Percentiles rank a stretch among this genome's conserved stretches.
These are phyloP conservation scores for Colletotrichum acutatum DNA, from an alignment of 2,329 filamentous ascomycete species.

Conservation along the genomic window DNA sequence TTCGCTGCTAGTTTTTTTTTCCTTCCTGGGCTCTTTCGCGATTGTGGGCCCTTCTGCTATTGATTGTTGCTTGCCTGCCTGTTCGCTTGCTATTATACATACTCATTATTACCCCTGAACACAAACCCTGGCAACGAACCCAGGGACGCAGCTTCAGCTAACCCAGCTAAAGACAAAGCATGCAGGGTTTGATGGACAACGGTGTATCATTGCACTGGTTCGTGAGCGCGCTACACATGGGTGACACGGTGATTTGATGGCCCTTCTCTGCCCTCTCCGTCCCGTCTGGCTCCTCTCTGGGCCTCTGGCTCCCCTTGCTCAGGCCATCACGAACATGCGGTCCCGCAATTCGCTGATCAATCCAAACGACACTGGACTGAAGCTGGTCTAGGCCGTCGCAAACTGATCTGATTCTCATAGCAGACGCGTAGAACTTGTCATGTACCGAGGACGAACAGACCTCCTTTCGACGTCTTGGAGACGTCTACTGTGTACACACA, in stretches of 20 bases:
- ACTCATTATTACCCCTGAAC: not conserved
- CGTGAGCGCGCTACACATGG: not conserved
- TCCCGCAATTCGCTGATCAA: constrained; percentile 13
- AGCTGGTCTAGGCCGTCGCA: not conserved
- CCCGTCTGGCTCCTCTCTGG: too few species aligned
- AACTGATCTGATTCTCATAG: not conserved
- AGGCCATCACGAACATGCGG: constrained; percentile 1
- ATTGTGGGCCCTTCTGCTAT: not conserved
- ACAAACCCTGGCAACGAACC: not conserved
- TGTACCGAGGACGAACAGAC: not conserved
- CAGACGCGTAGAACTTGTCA: not conserved
- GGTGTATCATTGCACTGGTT: not conserved
- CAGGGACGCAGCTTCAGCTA: constrained; percentile 2
- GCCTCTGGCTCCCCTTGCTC: not conserved
- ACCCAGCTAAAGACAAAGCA: not conserved
- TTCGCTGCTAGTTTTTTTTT: not conserved
- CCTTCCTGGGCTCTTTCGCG: not conserved
- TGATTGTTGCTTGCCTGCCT: not conserved
- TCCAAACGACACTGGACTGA: not conserved
- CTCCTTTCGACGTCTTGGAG: not conserved
- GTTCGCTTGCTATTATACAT: not conserved
- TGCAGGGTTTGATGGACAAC: constrained; percentile 4
- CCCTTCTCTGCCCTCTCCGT: not conserved
- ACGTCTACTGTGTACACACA: not conserved
- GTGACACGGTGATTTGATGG: not conserved